Percentiles rank a stretch among this genome's conserved stretches.
These are phyloP conservation scores for Conticribra guillardii DNA, from an alignment of 108 stramenopile genomes.

Conservation along the genomic window DNA sequence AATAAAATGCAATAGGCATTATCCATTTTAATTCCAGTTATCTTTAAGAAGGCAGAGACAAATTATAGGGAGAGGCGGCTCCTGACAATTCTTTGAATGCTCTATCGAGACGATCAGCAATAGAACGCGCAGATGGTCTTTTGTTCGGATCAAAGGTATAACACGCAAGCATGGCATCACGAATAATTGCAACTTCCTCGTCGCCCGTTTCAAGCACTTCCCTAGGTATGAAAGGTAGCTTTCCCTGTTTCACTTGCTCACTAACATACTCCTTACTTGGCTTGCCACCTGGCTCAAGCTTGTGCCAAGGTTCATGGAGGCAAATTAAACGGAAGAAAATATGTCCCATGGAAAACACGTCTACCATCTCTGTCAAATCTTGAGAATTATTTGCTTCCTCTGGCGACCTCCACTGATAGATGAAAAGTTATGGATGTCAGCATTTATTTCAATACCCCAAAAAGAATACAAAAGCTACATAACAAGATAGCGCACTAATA, in stretches of 20 bases:
- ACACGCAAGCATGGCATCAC: constrained; percentile 69
- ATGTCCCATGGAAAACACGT: constrained; percentile 81
- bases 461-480: no score
- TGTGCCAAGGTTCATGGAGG: constrained; percentile 77
- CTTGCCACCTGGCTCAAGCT: constrained; percentile 62
- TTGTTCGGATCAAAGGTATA: constrained; percentile 60
- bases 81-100: constrained; percentile 33
- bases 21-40: no score
- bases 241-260: constrained; percentile 55
- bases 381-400: constrained; percentile 71
- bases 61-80: no score
- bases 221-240: constrained; percentile 60
- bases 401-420: constrained; percentile 67
- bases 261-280: constrained; percentile 58
- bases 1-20: no score
- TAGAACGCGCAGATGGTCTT: constrained; percentile 58
- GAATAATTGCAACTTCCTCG: constrained; percentile 66
- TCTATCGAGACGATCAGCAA: constrained; percentile 58
- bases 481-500: no score
- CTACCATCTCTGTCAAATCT: constrained; percentile 74
- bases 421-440: not conserved
- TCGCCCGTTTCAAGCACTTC: constrained; percentile 49
- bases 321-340: constrained; percentile 80
- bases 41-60: no score
- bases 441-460: no score